Evolutionary conservation across 2,329 filamentous ascomycete genomes (phyloP).

Genomic region (Pseudogymnoascus destructans): DNA sequence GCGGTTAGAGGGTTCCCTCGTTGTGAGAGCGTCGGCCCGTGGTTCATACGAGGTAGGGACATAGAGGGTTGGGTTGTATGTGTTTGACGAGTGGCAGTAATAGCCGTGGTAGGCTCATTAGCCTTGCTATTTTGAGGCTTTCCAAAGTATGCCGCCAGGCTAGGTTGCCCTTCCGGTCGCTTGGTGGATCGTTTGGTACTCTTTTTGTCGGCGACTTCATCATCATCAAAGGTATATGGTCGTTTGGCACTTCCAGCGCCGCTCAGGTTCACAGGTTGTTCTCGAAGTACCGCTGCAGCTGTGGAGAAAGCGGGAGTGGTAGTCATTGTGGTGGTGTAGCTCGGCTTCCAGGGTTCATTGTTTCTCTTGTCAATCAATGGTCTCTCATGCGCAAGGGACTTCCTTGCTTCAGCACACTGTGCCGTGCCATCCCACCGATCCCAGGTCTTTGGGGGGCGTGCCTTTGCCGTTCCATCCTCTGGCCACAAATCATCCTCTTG

Average conservation of each 20-base stretch:
- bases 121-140: background rate
- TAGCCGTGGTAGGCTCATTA: background rate
- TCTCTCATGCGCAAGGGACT: background rate
- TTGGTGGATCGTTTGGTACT: background rate
- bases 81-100: background rate
- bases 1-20: background rate
- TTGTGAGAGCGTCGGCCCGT: background rate
- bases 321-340: constrained; percentile 4
- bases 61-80: background rate
- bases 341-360: background rate
- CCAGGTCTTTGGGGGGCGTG: constrained; percentile 11
- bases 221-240: background rate
- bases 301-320: background rate
- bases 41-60: background rate
- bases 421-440: background rate
- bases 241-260: background rate
- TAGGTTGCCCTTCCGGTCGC: constrained; percentile 1
- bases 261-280: constrained; percentile 1
- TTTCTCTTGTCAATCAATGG: constrained; percentile 1
- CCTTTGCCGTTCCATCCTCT: constrained; percentile 40
- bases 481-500: constrained; percentile 59
- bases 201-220: background rate
- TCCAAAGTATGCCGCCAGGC: background rate
- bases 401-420: background rate
- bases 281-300: background rate